Percentiles rank a stretch among this genome's conserved stretches.
Evolutionary conservation across 495 filamentous ascomycete species (phyloP).

Genomic region (Penicillium argentinense): DNA sequence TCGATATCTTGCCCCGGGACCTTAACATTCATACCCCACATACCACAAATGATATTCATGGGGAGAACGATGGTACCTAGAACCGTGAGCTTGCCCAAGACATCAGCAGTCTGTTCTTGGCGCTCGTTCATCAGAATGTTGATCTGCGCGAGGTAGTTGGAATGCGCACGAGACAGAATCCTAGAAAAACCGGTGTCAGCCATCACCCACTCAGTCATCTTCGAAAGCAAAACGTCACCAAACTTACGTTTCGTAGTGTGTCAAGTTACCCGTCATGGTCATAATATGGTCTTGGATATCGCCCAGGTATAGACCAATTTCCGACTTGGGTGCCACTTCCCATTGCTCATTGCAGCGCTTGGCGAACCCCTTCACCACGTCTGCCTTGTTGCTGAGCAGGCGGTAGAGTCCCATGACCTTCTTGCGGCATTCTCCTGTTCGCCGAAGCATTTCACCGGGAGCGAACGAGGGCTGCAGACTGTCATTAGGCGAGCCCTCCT

Average conservation of each 20-base stretch:
- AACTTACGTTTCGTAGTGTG: constrained; percentile 90
- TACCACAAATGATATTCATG: constrained; percentile 97
- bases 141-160: constrained; percentile 91
- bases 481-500: constrained; percentile 34
- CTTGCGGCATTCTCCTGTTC: constrained; percentile 91
- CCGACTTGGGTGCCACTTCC: constrained; percentile 90
- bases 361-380: constrained; percentile 99
- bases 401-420: constrained; percentile 95
- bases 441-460: constrained; percentile 80
- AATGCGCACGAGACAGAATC: constrained; percentile 87
- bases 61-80: constrained; percentile 95
- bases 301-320: constrained; percentile 93
- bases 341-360: constrained; percentile 98
- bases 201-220: neutral
- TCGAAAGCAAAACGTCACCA: neutral
- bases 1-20: constrained; percentile 83
- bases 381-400: constrained; percentile 92
- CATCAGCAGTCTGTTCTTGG: constrained; percentile 91
- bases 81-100: constrained; percentile 92
- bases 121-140: constrained; percentile 98
- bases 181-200: constrained; percentile 44
- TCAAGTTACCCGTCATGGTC: constrained; percentile 94
- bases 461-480: constrained; percentile 45
- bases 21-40: constrained; percentile 99
- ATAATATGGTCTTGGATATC: constrained; percentile 99